Evolutionary conservation across 129 eudicot species (phyloP).

Genomic region (Arctium lappa): DNA sequence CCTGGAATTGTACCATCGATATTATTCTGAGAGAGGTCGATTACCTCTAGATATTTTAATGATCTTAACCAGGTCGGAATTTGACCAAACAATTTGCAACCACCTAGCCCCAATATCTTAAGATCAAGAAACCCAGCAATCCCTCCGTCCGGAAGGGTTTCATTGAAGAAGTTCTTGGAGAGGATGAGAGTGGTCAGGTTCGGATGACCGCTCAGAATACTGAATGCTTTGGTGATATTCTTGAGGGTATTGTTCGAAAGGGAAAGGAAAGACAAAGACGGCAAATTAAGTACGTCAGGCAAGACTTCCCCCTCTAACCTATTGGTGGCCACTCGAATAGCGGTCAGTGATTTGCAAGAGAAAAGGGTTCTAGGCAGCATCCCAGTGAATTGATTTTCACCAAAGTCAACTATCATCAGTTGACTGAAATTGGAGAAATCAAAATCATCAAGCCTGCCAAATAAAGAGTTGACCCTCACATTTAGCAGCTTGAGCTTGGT

Average conservation of each 20-base stretch:
- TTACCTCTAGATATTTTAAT: constrained; percentile 45
- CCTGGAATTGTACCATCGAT: constrained; percentile 53
- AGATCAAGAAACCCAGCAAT: constrained; percentile 39
- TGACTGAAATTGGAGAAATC: constrained; percentile 56
- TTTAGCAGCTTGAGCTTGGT: constrained; percentile 41
- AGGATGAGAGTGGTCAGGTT: constrained; percentile 49
- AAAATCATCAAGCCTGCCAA: constrained; percentile 45
- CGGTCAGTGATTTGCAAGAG: constrained; percentile 50
- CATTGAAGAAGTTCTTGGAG: constrained; percentile 49
- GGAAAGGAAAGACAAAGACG: constrained; percentile 57
- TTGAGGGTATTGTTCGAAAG: constrained; percentile 55
- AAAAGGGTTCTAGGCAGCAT: constrained; percentile 45
- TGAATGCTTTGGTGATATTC: constrained; percentile 49
- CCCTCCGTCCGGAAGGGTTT: constrained; percentile 35
- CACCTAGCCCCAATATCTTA: constrained; percentile 58
- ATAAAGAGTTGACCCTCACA: constrained; percentile 53
- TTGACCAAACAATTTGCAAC: constrained; percentile 52
- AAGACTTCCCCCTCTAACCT: constrained; percentile 41
- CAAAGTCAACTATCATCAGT: constrained; percentile 54
- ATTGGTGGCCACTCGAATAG: constrained; percentile 51
- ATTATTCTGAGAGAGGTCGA: constrained; percentile 56
- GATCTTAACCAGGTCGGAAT: constrained; percentile 51
- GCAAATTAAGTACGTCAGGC: constrained; percentile 28
- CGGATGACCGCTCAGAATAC: constrained; percentile 36
- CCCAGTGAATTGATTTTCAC: constrained; percentile 54